These are phyloP conservation scores for Alternaria viburni DNA, from an alignment of 2,329 filamentous ascomycete genomes.

Conservation along the genomic window DNA sequence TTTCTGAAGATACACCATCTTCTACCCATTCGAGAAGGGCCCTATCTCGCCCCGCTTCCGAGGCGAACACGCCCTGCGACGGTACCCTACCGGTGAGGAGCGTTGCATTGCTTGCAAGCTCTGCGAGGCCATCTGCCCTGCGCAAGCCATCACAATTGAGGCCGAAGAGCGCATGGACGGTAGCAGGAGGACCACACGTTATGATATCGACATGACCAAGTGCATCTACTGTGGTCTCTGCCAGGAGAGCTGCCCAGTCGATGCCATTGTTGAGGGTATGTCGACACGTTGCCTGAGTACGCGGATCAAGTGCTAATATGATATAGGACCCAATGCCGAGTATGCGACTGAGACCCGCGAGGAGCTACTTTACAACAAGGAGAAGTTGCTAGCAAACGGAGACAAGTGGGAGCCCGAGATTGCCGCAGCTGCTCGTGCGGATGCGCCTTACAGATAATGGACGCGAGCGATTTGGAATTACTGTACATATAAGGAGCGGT, in stretches of 20 bases:
- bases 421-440: slow-evolving; percentile 87
- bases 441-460: slow-evolving; percentile 72
- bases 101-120: slow-evolving; percentile 99
- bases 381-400: slow-evolving; percentile 81
- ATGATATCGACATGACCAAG: slow-evolving; percentile 99
- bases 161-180: slow-evolving; percentile 97
- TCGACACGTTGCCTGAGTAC: slow-evolving; percentile 4
- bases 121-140: slow-evolving; percentile 97
- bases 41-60: slow-evolving; percentile 98
- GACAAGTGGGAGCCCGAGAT: slow-evolving; percentile 92
- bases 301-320: slow-evolving; percentile 18
- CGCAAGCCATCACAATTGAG: slow-evolving; percentile 98
- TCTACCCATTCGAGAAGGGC: slow-evolving; percentile 98
- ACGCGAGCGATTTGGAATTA: slow-evolving; percentile 9
- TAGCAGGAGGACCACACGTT: slow-evolving; percentile 91
- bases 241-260: slow-evolving; percentile 98
- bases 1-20: slow-evolving; percentile 84
- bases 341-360: slow-evolving; percentile 82
- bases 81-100: slow-evolving; percentile 97
- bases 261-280: slow-evolving; percentile 82
- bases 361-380: slow-evolving; percentile 97
- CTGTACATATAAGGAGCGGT: slow-evolving; percentile 43
- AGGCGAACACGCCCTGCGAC: slow-evolving; percentile 93
- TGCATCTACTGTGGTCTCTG: slow-evolving; percentile 99
- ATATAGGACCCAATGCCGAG: slow-evolving; percentile 70